Conservation (phyloP, 169 alveolate species). For the Eimeria zaria region DNA sequence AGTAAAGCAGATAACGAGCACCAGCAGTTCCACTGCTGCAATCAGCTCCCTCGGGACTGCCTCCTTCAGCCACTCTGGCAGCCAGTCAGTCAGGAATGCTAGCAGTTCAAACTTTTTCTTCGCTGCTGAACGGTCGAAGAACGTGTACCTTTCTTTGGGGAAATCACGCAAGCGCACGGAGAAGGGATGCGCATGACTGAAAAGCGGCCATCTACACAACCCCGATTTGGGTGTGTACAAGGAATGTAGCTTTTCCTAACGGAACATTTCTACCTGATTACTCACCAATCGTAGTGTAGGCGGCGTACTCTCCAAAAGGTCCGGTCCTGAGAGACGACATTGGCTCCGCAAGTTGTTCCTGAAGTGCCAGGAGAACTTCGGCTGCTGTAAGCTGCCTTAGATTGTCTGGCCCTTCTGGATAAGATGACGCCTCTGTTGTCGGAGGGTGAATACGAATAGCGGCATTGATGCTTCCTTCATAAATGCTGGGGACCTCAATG, state of each 20-base stretch:
- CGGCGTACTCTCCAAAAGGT: constrained; percentile 80
- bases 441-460: constrained; percentile 20
- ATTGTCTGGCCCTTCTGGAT: constrained; percentile 8
- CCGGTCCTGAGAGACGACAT: constrained; percentile 78
- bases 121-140: constrained; percentile 59
- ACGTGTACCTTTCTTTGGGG: constrained; percentile 54
- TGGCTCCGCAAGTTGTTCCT: constrained; percentile 80
- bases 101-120: constrained; percentile 55
- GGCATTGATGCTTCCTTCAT: constrained; percentile 60
- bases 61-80: constrained; percentile 76
- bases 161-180: constrained; percentile 22
- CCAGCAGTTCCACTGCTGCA: constrained; percentile 52
- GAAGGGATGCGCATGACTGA: background rate
- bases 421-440: background rate
- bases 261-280: background rate
- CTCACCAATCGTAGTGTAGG: constrained; percentile 73
- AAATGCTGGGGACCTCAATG: constrained; percentile 26
- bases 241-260: background rate
- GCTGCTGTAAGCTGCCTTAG: constrained; percentile 77
- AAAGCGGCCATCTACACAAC: background rate
- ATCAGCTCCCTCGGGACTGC: constrained; percentile 60
- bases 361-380: constrained; percentile 81
- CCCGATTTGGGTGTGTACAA: background rate
- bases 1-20: constrained; percentile 25
- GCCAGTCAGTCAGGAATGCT: constrained; percentile 69